Evolutionary conservation across 2,329 filamentous ascomycete genomes (phyloP).

Genomic region (Thelonectria rubi): DNA sequence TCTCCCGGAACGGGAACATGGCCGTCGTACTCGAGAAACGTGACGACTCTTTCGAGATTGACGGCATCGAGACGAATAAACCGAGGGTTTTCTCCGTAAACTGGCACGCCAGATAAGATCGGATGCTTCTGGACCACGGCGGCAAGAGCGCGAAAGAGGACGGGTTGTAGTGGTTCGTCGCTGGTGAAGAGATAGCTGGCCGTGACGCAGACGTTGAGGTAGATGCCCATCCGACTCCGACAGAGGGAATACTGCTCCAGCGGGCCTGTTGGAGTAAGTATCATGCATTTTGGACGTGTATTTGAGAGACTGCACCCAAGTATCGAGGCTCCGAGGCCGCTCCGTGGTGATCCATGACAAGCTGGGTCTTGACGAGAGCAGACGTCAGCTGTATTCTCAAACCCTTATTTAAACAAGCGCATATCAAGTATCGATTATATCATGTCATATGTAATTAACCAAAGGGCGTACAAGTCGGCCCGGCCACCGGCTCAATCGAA

Average conservation of each 20-base stretch:
- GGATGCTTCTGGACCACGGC: background rate
- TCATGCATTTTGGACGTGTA: background rate
- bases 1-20: background rate
- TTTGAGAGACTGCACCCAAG: background rate
- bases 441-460: too few species aligned
- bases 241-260: slow-evolving; percentile 1
- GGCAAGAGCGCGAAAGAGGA: background rate
- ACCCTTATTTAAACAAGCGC: too few species aligned
- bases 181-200: background rate
- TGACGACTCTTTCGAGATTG: background rate
- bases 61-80: background rate
- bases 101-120: background rate
- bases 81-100: background rate
- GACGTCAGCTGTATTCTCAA: too few species aligned
- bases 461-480: background rate
- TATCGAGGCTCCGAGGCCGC: background rate
- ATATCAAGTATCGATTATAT: too few species aligned
- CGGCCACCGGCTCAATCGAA: background rate
- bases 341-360: background rate
- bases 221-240: slow-evolving; percentile 5
- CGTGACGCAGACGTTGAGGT: slow-evolving; percentile 10
- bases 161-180: background rate
- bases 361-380: too few species aligned
- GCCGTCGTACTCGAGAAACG: slow-evolving; percentile 1
- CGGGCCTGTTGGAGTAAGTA: background rate